These are phyloP conservation scores for Hygrocybe coccinea DNA, from an alignment of 768 basidiomycete genomes.

Conservation along the genomic window DNA sequence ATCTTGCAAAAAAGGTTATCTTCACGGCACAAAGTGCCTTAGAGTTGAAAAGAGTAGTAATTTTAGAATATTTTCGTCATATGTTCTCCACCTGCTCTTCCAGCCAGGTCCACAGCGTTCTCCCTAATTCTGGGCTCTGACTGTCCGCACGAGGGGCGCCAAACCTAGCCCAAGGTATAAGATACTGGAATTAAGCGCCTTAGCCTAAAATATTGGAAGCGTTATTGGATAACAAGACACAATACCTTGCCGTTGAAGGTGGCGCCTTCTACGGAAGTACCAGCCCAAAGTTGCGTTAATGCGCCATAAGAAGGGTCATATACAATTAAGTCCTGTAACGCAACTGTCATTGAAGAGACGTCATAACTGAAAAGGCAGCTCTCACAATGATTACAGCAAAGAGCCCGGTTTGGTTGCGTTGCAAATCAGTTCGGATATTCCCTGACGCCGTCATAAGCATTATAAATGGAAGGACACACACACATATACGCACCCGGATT, in stretches of 20 bases:
- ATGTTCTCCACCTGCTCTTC: slow-evolving; percentile 36
- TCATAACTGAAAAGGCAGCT: background rate
- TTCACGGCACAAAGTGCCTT: too few species aligned
- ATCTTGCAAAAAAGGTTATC: too few species aligned
- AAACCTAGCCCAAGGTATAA: slow-evolving; percentile 42
- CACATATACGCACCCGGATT: slow-evolving; percentile 37
- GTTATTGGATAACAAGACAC: too few species aligned
- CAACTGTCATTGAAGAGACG: background rate
- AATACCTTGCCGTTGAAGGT: slow-evolving; percentile 44
- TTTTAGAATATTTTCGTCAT: background rate
- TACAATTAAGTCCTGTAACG: slow-evolving; percentile 19
- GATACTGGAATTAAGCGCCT: slow-evolving; percentile 26
- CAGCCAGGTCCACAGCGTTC: slow-evolving; percentile 39
- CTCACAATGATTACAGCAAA: slow-evolving; percentile 14
- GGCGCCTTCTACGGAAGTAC: slow-evolving; percentile 38
- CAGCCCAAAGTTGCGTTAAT: slow-evolving; percentile 48
- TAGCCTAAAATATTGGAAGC: background rate
- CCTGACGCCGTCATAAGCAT: slow-evolving; percentile 8
- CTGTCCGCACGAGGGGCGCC: slow-evolving; percentile 20
- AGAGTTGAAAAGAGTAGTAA: too few species aligned
- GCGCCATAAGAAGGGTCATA: slow-evolving; percentile 38
- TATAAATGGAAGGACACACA: background rate
- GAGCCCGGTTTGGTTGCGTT: slow-evolving; percentile 18
- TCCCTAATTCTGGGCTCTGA: slow-evolving; percentile 28
- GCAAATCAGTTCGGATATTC: slow-evolving; percentile 29